Conservation (phyloP, 768 basidiomycete genomes). For the Rhizopogon vesiculosus region DNA sequence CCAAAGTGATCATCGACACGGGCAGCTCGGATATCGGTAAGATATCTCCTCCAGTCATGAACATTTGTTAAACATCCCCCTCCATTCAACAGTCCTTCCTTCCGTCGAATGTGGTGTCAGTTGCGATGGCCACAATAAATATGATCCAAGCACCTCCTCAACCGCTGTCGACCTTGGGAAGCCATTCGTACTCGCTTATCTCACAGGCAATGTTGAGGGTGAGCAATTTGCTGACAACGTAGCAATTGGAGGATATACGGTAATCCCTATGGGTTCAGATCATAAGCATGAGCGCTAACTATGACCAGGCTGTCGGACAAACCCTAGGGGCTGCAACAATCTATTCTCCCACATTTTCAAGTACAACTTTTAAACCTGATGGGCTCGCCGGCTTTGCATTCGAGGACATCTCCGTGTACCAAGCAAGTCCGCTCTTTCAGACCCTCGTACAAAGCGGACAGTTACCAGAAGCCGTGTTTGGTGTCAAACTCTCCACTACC, state of each 20-base stretch:
- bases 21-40: slow-evolving; percentile 41
- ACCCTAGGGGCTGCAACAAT: slow-evolving; percentile 38
- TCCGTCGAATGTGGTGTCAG: slow-evolving; percentile 16
- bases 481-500: slow-evolving; percentile 40
- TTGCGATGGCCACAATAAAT: slow-evolving; percentile 29
- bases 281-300: not conserved
- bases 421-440: slow-evolving; percentile 37
- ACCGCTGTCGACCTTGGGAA: slow-evolving; percentile 24
- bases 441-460: slow-evolving; percentile 35
- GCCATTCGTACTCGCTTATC: slow-evolving; percentile 31
- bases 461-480: slow-evolving; percentile 35
- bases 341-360: slow-evolving; percentile 29
- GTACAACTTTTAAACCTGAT: slow-evolving; percentile 26
- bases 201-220: slow-evolving; percentile 35
- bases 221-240: slow-evolving; percentile 39
- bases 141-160: slow-evolving; percentile 25
- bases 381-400: slow-evolving; percentile 43
- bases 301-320: slow-evolving; percentile 31
- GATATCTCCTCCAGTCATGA: not conserved
- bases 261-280: slow-evolving; percentile 11
- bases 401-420: slow-evolving; percentile 30
- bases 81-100: slow-evolving; percentile 46
- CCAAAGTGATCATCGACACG: slow-evolving; percentile 44
- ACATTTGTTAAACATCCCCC: not conserved
- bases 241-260: slow-evolving; percentile 32